A percentile compares a stretch with the other conserved stretches of the same genome.
Evolutionary conservation across 768 basidiomycete genomes (phyloP).

Genomic region (Termitomyces sp.): DNA sequence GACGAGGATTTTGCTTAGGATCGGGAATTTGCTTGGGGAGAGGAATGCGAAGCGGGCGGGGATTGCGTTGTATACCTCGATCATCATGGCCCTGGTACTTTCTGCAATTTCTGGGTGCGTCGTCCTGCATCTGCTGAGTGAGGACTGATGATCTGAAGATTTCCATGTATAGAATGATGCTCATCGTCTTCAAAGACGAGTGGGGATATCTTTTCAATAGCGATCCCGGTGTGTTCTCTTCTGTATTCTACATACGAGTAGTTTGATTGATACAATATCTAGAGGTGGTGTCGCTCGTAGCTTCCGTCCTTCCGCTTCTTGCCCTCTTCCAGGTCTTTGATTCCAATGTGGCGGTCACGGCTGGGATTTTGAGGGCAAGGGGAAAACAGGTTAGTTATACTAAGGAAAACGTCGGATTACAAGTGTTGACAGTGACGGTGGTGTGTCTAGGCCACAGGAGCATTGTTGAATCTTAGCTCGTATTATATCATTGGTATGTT

Average conservation of each 20-base stretch:
- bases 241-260: too few relatives aligned
- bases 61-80: neutral
- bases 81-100: neutral
- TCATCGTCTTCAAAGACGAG: neutral
- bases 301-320: neutral
- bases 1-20: neutral
- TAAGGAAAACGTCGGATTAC: too few relatives aligned
- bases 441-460: neutral
- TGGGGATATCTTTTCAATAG: neutral
- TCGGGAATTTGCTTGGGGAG: neutral
- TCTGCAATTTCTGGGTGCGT: neutral
- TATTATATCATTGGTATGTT: neutral
- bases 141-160: neutral
- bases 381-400: neutral
- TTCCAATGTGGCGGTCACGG: neutral
- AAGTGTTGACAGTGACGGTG: neutral
- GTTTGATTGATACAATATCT: neutral
- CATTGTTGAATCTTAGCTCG: neutral
- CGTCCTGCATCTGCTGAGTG: neutral
- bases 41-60: neutral
- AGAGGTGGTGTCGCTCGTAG: neutral
- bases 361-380: neutral
- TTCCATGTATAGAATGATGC: neutral
- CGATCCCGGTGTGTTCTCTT: too few relatives aligned
- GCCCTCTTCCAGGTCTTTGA: neutral